phyloP scores from a whole-genome alignment of 805 yeast genomes.

The Candida ortonii region DNA sequence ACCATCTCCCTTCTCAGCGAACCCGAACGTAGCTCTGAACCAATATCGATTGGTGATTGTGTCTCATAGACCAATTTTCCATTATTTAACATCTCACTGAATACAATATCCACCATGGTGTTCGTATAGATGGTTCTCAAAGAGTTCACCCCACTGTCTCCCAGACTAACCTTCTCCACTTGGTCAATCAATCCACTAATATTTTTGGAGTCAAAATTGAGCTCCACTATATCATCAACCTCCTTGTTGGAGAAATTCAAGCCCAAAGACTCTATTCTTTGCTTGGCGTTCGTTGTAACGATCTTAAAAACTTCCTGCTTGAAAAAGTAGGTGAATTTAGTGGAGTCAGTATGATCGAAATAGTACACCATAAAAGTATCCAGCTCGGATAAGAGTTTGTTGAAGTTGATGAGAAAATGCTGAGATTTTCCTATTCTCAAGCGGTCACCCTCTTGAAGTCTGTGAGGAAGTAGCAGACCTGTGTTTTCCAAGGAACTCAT shows the following conservation, averaged over 20 bases:
- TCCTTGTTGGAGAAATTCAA: constrained; percentile 1
- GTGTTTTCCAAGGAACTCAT: constrained; percentile 16
- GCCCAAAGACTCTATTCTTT: constrained; percentile 2
- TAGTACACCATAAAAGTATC: constrained; percentile 12
- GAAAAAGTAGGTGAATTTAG: constrained; percentile 12
- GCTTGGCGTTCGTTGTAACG: constrained; percentile 9
- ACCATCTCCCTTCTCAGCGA: constrained; percentile 6
- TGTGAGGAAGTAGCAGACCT: constrained; percentile 7
- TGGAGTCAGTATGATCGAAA: constrained; percentile 13
- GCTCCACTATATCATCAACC: constrained; percentile 12
- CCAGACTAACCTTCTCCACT: constrained; percentile 18
- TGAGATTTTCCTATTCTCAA: constrained; percentile 6
- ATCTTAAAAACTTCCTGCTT: constrained; percentile 19
- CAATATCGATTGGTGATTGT: constrained; percentile 1
- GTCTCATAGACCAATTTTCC: constrained; percentile 3
- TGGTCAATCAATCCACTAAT: constrained; percentile 20
- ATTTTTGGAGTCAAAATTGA: constrained; percentile 17
- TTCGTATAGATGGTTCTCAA: constrained; percentile 18
- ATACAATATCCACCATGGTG: constrained; percentile 14
- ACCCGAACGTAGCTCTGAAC: constrained; percentile 2
- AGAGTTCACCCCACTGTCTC: constrained; percentile 14
- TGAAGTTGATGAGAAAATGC: constrained; percentile 12
- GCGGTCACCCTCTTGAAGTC: background rate
- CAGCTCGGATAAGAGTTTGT: constrained; percentile 10
- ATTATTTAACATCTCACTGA: constrained; percentile 8